Percentiles rank a stretch among this genome's conserved stretches.
Conservation (phyloP, 1,139 yeast genomes). For the Protomyces lactucae-debilis region DNA sequence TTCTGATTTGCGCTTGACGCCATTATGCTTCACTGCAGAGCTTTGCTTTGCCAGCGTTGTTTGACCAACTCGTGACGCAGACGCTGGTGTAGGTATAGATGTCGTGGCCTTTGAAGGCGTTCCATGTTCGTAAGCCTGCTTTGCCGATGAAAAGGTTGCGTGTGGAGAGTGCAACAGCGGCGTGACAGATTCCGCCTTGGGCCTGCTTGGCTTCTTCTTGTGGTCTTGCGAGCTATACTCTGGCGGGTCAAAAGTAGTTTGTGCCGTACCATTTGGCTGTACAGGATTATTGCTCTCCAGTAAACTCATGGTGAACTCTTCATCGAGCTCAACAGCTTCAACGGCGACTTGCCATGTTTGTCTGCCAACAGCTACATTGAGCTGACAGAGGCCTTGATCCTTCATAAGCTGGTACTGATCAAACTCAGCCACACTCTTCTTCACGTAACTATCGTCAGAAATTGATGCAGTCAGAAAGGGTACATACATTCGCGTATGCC, state of each 20-base stretch:
- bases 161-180: not conserved
- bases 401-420: constrained; percentile 14
- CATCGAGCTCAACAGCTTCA: constrained; percentile 14
- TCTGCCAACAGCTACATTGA: constrained; percentile 6
- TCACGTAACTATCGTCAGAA: constrained; percentile 8
- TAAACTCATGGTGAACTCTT: constrained; percentile 17
- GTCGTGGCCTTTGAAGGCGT: too few species aligned
- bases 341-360: constrained; percentile 17
- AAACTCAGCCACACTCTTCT: constrained; percentile 8
- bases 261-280: not conserved
- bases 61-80: not conserved
- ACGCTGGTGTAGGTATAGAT: too few species aligned
- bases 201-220: not conserved
- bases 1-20: not conserved
- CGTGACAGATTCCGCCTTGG: not conserved
- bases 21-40: not conserved
- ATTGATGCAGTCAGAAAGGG: not conserved
- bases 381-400: constrained; percentile 9
- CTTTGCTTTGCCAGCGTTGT: not conserved
- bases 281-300: not conserved
- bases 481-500: not conserved
- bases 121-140: too few species aligned
- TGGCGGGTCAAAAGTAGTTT: not conserved
- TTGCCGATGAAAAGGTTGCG: too few species aligned
- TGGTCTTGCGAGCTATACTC: not conserved